Base-by-base conservation (phyloP, 2,329 filamentous ascomycete genomes). In the Ustulina deusta region DNA sequence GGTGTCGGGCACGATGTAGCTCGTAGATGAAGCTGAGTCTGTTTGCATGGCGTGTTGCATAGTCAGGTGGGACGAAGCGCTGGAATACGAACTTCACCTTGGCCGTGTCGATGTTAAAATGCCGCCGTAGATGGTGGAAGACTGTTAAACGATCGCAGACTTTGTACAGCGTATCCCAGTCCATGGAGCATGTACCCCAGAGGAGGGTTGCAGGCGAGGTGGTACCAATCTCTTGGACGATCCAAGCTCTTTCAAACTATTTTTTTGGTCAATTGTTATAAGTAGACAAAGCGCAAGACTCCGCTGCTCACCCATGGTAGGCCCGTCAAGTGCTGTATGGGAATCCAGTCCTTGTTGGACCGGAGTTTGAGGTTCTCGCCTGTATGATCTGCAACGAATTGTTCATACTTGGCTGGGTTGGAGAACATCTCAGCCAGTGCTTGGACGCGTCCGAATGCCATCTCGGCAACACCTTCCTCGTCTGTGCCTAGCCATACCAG, bases 1-100 rank as follows among this genome's bases (percentile, higher is more conserved):
- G 54, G 44, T 58, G 52, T 10, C 61, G 61, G 22, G 52, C 54
- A 17, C 54, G n/a, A 1, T 59, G 61, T 1, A 58, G 54, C 34
- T 64, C 61, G 13, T 64, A 64, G 10, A 64, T 11, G 32, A 59
- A 64, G 29, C 27, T 63, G 22, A 58, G 27, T 1, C 61, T n/a
- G 42, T 57, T 63, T 42, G 52, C 52, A 20, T 58, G 61, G 22
- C 36, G 61, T 3, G 42, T 63, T 17, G 10, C 34, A 1, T 22
- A 15, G 10, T 63, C 61, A 15, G 61, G 61, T n/a, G 38, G 20
- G 2, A 63, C 42, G 25, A 63, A 57, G 6, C 52, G 61, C 52
- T n/a, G 61, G 40, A 63, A 63, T 1, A 63, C n/a, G 42, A 57
- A 63, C 6, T 3, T 32, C 0, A 58, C 27, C 7, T 63, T 20